These are phyloP conservation scores for Silene conica DNA, from an alignment of 148 eudicot genomes.

Conservation along the genomic window DNA sequence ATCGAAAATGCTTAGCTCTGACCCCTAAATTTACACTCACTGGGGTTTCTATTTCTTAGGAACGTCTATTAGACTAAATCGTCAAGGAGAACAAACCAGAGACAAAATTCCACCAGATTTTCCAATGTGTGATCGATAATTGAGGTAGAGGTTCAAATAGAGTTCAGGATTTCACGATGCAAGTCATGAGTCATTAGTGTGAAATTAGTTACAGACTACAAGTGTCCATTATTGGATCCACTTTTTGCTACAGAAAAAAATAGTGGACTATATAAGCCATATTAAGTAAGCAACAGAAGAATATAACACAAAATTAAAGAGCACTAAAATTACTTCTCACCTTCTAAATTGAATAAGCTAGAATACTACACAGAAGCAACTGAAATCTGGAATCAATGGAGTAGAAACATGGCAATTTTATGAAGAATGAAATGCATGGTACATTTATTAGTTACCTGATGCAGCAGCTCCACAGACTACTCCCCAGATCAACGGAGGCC, in stretches of 20 bases:
- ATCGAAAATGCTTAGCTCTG: neutral
- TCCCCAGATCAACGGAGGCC: conserved; percentile 99
- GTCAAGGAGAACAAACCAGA: neutral
- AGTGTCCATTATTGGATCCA: neutral
- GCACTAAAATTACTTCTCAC: neutral
- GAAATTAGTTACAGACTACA: neutral
- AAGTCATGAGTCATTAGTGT: neutral
- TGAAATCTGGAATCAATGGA: neutral
- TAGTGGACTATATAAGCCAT: conserved; percentile 4
- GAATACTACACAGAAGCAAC: neutral
- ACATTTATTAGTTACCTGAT: conserved; percentile 55
- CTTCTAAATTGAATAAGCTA: neutral
- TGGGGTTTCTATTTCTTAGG: neutral
- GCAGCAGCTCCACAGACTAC: conserved; percentile 99
- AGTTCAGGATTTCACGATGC: neutral
- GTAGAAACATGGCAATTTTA: neutral
- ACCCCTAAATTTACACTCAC: neutral
- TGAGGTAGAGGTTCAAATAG: neutral
- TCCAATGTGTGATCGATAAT: neutral
- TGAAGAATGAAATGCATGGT: neutral
- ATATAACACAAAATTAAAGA: neutral
- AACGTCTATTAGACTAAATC: neutral
- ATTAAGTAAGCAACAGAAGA: neutral
- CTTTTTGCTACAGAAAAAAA: neutral
- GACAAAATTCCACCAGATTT: neutral